Evolutionary conservation across 2,329 filamentous ascomycete genomes (phyloP).

Genomic region (Trichoderma sp.): DNA sequence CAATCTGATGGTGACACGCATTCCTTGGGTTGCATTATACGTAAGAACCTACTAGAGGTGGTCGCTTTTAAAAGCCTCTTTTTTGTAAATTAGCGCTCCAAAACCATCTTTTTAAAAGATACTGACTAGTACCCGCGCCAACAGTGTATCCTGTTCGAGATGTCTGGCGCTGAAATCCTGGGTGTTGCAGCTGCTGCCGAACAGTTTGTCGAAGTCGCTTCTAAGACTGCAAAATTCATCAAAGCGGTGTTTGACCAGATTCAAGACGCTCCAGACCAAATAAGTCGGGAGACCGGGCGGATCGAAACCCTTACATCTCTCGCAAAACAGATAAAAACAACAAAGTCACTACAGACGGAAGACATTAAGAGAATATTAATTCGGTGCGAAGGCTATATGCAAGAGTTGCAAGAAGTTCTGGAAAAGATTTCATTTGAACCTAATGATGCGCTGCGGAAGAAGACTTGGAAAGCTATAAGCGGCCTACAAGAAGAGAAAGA

Average conservation of each 20-base stretch:
- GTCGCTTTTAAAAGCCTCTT: not conserved
- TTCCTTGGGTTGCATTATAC: not conserved
- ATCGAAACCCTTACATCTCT: not conserved
- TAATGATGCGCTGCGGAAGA: not conserved
- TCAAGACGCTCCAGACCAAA: not conserved
- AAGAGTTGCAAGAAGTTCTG: not conserved
- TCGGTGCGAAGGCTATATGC: not conserved
- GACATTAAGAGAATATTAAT: not conserved
- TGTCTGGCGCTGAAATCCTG: not conserved
- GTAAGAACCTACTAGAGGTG: not conserved
- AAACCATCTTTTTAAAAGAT: no score
- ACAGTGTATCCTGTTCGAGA: no score
- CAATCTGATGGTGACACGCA: not conserved
- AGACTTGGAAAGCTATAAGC: not conserved
- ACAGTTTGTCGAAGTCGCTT: not conserved
- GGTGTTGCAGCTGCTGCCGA: not conserved
- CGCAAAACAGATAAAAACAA: not conserved
- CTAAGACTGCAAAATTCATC: not conserved
- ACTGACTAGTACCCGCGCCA: no score
- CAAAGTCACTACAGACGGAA: not conserved
- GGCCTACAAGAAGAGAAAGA: not conserved
- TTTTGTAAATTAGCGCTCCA: not conserved
- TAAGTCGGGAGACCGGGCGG: not conserved
- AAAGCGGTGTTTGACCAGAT: not conserved
- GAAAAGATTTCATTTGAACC: not conserved